Conservation (phyloP, 108 stramenopile species). For the Craspedostauros australis region DNA sequence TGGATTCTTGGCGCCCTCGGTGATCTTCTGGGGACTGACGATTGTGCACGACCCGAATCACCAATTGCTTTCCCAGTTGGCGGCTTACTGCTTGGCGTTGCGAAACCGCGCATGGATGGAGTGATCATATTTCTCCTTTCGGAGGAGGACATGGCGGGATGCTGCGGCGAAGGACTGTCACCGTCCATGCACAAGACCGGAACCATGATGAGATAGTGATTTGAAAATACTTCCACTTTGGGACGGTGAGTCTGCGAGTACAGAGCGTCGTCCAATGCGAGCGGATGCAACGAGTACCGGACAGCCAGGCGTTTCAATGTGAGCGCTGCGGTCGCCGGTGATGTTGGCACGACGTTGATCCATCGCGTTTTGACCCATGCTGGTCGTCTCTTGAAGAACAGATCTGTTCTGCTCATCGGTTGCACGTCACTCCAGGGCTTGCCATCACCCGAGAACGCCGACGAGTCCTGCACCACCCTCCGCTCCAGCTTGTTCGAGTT, state of each 20-base stretch:
- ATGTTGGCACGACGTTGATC: slow-evolving; percentile 29
- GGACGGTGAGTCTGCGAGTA: slow-evolving; percentile 12
- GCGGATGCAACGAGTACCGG: slow-evolving; percentile 28
- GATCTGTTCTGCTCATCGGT: slow-evolving; percentile 1
- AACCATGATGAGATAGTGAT: slow-evolving; percentile 28
- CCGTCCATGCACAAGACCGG: slow-evolving; percentile 21
- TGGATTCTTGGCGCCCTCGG: slow-evolving; percentile 1
- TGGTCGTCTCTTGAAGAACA: slow-evolving; percentile 20
- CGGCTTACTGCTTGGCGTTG: too few species aligned
- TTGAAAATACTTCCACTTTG: slow-evolving; percentile 23
- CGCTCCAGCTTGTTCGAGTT: neutral
- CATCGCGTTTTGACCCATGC: slow-evolving; percentile 23
- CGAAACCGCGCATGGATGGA: too few species aligned
- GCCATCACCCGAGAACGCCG: neutral
- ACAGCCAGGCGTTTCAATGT: slow-evolving; percentile 27
- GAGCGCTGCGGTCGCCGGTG: slow-evolving; percentile 6
- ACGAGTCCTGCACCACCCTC: neutral
- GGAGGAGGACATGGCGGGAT: neutral
- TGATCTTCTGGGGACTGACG: too few species aligned
- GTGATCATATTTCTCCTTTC: too few species aligned
- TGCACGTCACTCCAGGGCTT: neutral
- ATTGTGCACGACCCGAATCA: too few species aligned
- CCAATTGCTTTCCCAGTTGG: too few species aligned
- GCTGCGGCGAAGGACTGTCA: neutral
- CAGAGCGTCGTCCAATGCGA: slow-evolving; percentile 34